Conservation (phyloP, 805 yeast genomes). For the Pichia kluyveri region DNA sequence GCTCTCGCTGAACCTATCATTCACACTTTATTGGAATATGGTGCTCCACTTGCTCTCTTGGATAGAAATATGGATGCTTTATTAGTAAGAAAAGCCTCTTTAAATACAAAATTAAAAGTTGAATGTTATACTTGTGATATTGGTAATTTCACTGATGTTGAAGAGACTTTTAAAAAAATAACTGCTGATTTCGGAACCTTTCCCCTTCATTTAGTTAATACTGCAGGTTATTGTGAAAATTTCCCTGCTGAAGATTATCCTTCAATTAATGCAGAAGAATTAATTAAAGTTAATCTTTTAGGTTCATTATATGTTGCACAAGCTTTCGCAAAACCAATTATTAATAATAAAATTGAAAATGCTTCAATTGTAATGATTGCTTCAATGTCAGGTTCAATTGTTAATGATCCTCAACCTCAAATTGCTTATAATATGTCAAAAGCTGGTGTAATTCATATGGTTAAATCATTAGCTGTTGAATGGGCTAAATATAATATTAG, state of each 20-base stretch:
- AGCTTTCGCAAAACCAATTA: slow-evolving; percentile 60
- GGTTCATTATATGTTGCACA: slow-evolving; percentile 73
- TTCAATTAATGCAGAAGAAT: slow-evolving; percentile 54
- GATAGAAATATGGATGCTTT: slow-evolving; percentile 59
- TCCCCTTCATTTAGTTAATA: slow-evolving; percentile 59
- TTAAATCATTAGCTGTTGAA: slow-evolving; percentile 66
- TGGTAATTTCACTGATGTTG: slow-evolving; percentile 53
- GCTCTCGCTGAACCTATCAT: slow-evolving; percentile 61
- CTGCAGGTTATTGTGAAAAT: slow-evolving; percentile 84
- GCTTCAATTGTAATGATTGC: slow-evolving; percentile 65
- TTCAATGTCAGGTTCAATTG: slow-evolving; percentile 74
- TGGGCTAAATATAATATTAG: slow-evolving; percentile 74
- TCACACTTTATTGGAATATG: slow-evolving; percentile 64
- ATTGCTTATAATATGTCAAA: slow-evolving; percentile 77
- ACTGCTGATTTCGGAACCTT: slow-evolving; percentile 50
- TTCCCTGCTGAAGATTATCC: slow-evolving; percentile 73
- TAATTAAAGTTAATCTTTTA: slow-evolving; percentile 62
- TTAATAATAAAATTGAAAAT: slow-evolving; percentile 39
- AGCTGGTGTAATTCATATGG: slow-evolving; percentile 80
- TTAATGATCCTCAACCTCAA: slow-evolving; percentile 74
- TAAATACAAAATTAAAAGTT: slow-evolving; percentile 26
- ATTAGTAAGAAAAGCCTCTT: slow-evolving; percentile 43
- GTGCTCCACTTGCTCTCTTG: slow-evolving; percentile 65
- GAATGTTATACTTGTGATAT: slow-evolving; percentile 70
- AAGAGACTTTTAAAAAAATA: slow-evolving; percentile 42